These are phyloP conservation scores for Eucalyptus leucophloia DNA, from an alignment of 345 rosid species.

Conservation along the genomic window DNA sequence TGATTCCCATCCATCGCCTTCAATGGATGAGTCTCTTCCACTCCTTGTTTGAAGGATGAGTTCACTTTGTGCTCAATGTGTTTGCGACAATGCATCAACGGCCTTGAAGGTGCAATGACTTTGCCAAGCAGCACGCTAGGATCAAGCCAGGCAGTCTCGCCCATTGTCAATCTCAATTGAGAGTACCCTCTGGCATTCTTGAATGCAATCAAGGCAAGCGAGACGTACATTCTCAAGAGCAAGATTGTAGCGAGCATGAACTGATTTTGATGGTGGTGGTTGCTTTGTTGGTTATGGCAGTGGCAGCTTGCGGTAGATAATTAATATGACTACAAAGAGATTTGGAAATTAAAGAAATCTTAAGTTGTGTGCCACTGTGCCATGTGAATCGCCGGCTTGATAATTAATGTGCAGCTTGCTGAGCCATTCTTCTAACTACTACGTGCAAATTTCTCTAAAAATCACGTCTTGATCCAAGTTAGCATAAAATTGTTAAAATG, in stretches of 20 bases:
- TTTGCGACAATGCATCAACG: no score
- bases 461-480: neutral
- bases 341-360: neutral
- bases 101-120: accelerated
- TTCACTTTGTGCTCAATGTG: no score
- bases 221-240: no score
- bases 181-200: no score
- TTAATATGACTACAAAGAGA: no score
- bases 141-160: accelerated
- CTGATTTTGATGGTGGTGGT: no score
- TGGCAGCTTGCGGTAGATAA: no score
- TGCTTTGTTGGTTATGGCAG: no score
- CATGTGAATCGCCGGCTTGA: neutral
- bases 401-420: neutral
- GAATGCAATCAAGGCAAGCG: accelerated
- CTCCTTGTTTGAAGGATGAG: no score
- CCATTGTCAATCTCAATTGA: accelerated
- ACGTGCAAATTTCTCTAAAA: neutral
- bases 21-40: accelerated
- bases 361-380: accelerated
- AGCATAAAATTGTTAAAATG: no score
- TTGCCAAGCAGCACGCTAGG: accelerated
- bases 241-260: no score
- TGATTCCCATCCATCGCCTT: no score
- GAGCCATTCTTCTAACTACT: accelerated